Conservation (phyloP, 176 grass and related monocot genomes). For the Rhynchospora pubera region DNA sequence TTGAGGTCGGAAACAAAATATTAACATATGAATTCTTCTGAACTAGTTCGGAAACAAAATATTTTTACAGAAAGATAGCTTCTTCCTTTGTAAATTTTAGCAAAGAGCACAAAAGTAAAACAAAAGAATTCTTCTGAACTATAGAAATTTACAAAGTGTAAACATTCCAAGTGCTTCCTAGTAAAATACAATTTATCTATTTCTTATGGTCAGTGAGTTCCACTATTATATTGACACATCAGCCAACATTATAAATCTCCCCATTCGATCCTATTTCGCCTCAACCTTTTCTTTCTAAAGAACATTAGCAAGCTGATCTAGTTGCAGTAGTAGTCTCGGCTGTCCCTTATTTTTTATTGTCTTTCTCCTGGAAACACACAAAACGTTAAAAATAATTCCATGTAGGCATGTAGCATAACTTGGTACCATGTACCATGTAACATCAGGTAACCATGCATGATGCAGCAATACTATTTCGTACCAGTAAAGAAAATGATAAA, state of each 20-base stretch:
- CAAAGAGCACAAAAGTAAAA: background rate
- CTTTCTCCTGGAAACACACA: no score
- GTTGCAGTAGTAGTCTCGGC: no score
- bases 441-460: no score
- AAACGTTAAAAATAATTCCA: no score
- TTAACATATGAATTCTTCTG: background rate
- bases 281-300: no score
- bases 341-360: no score
- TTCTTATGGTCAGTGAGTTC: background rate
- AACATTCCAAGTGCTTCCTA: background rate
- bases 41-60: no score
- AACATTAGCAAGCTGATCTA: no score
- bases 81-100: background rate
- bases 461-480: no score
- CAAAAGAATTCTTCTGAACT: conserved; percentile 5
- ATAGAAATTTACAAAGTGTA: background rate
- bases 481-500: no score
- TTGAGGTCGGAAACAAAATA: background rate
- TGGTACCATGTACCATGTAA: no score
- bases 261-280: background rate
- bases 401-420: no score
- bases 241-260: conserved; percentile 8
- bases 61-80: background rate
- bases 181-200: background rate
- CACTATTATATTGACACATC: background rate